Evolutionary conservation across 176 grass and related monocot genomes (phyloP).

Genomic region (Zizania latifolia): DNA sequence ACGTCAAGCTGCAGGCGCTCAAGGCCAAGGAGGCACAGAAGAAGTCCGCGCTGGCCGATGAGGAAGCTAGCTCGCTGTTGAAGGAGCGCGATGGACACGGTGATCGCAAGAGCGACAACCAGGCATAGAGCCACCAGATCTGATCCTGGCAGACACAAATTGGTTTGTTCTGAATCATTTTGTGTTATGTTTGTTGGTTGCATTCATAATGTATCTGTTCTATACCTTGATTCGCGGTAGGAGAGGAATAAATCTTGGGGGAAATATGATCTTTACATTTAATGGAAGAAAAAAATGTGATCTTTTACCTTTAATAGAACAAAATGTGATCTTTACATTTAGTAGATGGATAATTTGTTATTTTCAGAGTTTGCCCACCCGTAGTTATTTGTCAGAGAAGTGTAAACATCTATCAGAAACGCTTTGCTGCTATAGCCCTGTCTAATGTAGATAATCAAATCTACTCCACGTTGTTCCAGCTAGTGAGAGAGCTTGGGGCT

Average conservation of each 20-base stretch:
- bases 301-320: too few relatives aligned
- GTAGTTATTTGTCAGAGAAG: too few relatives aligned
- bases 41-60: conserved; percentile 48
- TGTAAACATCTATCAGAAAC: neutral
- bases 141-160: conserved; percentile 12
- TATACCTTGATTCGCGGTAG: conserved; percentile 3
- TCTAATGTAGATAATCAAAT: neutral
- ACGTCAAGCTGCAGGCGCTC: conserved; percentile 80
- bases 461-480: neutral
- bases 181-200: neutral
- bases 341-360: neutral
- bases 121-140: conserved; percentile 45
- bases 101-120: conserved; percentile 67
- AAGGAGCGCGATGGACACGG: conserved; percentile 46
- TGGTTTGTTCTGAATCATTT: conserved; percentile 34
- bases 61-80: conserved; percentile 68
- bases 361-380: too few relatives aligned
- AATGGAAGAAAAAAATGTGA: too few relatives aligned
- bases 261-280: neutral
- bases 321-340: too few relatives aligned
- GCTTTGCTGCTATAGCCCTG: conserved; percentile 2
- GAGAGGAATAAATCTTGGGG: neutral
- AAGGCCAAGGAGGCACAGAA: conserved; percentile 84
- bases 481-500: too few relatives aligned
- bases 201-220: neutral